Conservation (phyloP, 441 rosid genomes). For the Populus hybrid region DNA sequence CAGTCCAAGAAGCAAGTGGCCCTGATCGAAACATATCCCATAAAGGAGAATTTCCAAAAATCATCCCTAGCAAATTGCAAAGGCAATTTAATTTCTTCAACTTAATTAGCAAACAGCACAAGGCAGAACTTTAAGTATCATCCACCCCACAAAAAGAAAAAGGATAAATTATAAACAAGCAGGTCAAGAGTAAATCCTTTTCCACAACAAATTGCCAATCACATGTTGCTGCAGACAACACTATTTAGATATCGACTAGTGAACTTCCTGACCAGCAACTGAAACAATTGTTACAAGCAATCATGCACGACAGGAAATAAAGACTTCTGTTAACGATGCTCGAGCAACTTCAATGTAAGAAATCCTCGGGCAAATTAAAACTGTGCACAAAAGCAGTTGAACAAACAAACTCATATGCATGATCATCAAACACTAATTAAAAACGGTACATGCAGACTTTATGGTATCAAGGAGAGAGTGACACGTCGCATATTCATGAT, state of each 20-base stretch:
- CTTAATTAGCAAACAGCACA: background rate
- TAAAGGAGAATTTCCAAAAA: too few relatives aligned
- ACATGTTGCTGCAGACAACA: background rate
- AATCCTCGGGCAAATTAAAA: background rate
- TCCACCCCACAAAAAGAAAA: background rate
- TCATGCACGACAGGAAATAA: background rate
- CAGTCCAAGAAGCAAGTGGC: too few relatives aligned
- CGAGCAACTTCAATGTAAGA: background rate
- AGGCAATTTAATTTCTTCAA: too few relatives aligned
- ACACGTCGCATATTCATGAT: conserved; percentile 41
- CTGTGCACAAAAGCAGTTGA: conserved; percentile 1
- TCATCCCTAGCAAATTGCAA: too few relatives aligned
- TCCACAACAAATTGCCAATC: background rate
- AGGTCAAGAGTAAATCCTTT: background rate
- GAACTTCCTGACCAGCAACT: background rate
- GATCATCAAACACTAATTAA: background rate
- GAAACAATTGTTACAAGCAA: background rate
- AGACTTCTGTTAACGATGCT: background rate
- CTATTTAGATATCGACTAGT: background rate
- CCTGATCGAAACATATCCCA: too few relatives aligned
- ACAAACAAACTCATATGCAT: background rate
- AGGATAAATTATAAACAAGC: background rate
- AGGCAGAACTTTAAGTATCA: background rate
- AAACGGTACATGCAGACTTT: conserved; percentile 4
- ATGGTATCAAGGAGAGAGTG: conserved; percentile 97